A percentile compares a stretch with the other conserved stretches of the same genome.
phyloP scores from a whole-genome alignment of 2,329 filamentous ascomycete species.

The Arthroderma sp. region DNA sequence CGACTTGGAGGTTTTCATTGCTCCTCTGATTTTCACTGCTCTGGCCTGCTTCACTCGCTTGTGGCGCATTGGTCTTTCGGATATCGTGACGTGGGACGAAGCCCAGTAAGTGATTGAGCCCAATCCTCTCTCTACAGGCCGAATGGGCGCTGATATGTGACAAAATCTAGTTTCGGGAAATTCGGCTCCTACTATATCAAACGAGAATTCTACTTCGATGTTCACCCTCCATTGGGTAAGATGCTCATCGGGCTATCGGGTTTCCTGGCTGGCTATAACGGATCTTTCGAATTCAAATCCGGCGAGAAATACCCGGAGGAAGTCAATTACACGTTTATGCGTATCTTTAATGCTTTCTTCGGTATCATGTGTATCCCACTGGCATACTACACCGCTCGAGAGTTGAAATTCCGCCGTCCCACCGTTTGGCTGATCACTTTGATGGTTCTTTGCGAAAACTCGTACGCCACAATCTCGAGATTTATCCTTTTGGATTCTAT shows the following conservation, averaged over 20 bases:
- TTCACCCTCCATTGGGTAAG: conserved; percentile 91
- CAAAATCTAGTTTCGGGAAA: conserved; percentile 45
- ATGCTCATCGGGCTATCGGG: conserved; percentile 96
- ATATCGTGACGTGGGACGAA: conserved; percentile 66
- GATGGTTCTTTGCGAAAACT: conserved; percentile 98
- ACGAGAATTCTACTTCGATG: conserved; percentile 98
- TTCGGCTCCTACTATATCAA: conserved; percentile 99
- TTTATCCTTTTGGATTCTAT: conserved; percentile 98
- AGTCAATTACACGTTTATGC: conserved; percentile 97
- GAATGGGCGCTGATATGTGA: background rate
- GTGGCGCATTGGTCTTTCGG: conserved; percentile 56
- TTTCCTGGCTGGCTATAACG: conserved; percentile 95
- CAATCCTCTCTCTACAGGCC: conserved; percentile 1
- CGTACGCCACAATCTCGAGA: conserved; percentile 95
- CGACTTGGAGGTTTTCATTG: conserved; percentile 50
- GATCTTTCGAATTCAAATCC: conserved; percentile 98
- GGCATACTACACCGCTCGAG: conserved; percentile 88
- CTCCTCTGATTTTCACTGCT: conserved; percentile 51
- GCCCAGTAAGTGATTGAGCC: conserved; percentile 47
- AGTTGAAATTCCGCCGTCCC: conserved; percentile 72
- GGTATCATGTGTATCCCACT: conserved; percentile 84
- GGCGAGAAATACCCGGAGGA: conserved; percentile 90
- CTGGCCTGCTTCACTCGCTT: conserved; percentile 55
- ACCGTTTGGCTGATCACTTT: conserved; percentile 91
- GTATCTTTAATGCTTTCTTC: conserved; percentile 90